Evolutionary conservation across 2,329 filamentous ascomycete genomes (phyloP), one percentile per base, ranked within the genome.

Genomic region (Aureobasidium sp.): DNA sequence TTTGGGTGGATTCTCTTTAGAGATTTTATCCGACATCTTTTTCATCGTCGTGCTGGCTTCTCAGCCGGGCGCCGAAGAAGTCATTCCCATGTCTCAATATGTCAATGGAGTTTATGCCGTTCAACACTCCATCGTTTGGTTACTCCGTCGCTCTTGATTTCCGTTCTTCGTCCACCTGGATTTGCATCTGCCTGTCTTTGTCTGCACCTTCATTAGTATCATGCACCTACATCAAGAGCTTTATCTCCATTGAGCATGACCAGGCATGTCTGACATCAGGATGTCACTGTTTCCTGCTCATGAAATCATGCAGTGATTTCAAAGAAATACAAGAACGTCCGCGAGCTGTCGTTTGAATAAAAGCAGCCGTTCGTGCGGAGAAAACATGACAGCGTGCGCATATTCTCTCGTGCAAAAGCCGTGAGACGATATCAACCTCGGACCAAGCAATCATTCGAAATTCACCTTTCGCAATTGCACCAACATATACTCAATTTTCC

Each of bases 41-140:
- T 52, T 39, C 50, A 52, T 52, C 50, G 34, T 52, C 34, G 50
- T 27, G 9, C 50, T 52, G 50, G 50, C 34, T 39, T 52, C 50
- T 39, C 12, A 52, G 34, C 50, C 20, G 26, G 50, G 50, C 50
- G 50, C 6, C 50, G 50, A 15, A 52, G 50, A 52, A 52, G 34
- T 2, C 32, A 9, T 34, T 12, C 10, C 32, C 32, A 12, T 34
- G 32, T 34, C 32, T 34, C 10, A 10, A 27, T 13, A 5, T 6
- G 10, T 5, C 29, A 34, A n/a, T 50, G 17, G 8, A 9, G 5
- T 8, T 24, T 7, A 34, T 37, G 13, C 5, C 3, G 15, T 37
- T 15, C 3, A 15, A 37, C 34, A 37, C 10, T 17, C 24, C 10
- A 13, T 13, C 17, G 17, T 34, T 27, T 50, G 17, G 29, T 20